Evolutionary conservation across 2,329 filamentous ascomycete species (phyloP).

Genomic region (Fusarium cyanostomum): DNA sequence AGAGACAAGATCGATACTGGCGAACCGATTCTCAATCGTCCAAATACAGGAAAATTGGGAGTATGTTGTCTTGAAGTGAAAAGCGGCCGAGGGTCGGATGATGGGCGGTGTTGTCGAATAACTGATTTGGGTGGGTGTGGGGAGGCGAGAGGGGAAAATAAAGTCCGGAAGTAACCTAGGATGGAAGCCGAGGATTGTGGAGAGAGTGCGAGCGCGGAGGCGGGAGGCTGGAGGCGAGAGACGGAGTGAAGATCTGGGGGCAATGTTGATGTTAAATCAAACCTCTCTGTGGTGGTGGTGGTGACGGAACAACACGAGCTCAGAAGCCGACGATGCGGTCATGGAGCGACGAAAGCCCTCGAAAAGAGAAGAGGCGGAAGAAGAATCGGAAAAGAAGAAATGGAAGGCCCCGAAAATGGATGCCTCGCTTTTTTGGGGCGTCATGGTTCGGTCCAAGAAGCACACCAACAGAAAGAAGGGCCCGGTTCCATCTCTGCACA

Average conservation of each 20-base stretch:
- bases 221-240: slow-evolving; percentile 14
- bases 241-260: slow-evolving; percentile 2
- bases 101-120: slow-evolving; percentile 15
- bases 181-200: slow-evolving; percentile 31
- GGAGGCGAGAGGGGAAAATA: slow-evolving; percentile 25
- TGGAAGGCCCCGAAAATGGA: slow-evolving; percentile 35
- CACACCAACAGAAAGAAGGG: slow-evolving; percentile 29
- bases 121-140: slow-evolving; percentile 32
- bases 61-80: not conserved
- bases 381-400: slow-evolving; percentile 34
- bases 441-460: slow-evolving; percentile 42
- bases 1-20: not conserved
- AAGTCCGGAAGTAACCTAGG: slow-evolving; percentile 10
- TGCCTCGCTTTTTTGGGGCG: slow-evolving; percentile 39
- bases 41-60: slow-evolving; percentile 1
- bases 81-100: slow-evolving; percentile 14
- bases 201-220: slow-evolving; percentile 18
- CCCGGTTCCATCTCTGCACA: slow-evolving; percentile 37
- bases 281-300: not conserved
- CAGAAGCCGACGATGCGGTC: slow-evolving; percentile 14
- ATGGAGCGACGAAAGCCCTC: slow-evolving; percentile 1
- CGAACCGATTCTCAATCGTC: not conserved
- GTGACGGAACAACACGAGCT: not conserved
- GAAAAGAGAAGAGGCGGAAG: slow-evolving; percentile 14
- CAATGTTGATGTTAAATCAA: slow-evolving; percentile 20